phyloP scores from a whole-genome alignment of 345 rosid genomes.

The Garcia nutans region DNA sequence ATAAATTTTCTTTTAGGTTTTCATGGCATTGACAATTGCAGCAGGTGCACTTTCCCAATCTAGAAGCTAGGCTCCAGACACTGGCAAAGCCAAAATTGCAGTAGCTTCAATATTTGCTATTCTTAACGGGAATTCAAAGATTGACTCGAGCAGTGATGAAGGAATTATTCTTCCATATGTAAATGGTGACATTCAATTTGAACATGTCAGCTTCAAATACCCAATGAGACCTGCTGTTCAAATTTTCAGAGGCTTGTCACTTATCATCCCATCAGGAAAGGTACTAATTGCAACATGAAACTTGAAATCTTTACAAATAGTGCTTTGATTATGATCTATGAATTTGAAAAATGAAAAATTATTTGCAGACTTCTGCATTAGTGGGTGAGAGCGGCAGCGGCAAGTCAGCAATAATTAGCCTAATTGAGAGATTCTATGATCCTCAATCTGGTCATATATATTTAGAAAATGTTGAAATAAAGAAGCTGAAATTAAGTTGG shows the following conservation, averaged over 20 bases:
- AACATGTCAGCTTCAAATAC: constrained; percentile 73
- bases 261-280: constrained; percentile 75
- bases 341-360: background rate
- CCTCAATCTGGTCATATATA: constrained; percentile 55
- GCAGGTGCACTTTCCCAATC: constrained; percentile 75
- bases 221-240: constrained; percentile 67
- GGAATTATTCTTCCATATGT: constrained; percentile 51
- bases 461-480: constrained; percentile 45
- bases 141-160: constrained; percentile 65
- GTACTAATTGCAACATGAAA: constrained; percentile 22
- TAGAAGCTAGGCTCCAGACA: constrained; percentile 67
- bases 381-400: constrained; percentile 85
- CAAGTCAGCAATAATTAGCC: constrained; percentile 65
- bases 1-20: constrained; percentile 22
- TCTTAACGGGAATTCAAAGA: constrained; percentile 62
- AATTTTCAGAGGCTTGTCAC: constrained; percentile 59
- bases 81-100: constrained; percentile 67
- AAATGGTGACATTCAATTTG: constrained; percentile 55
- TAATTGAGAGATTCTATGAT: constrained; percentile 67
- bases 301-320: too few relatives aligned
- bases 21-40: constrained; percentile 71
- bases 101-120: constrained; percentile 75
- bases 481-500: constrained; percentile 50
- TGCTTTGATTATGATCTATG: too few relatives aligned
- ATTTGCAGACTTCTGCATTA: constrained; percentile 55